A percentile compares a stretch with the other conserved stretches of the same genome.
phyloP scores from a whole-genome alignment of 2,329 filamentous ascomycete genomes.

The Coccinonectria pachysandricola region DNA sequence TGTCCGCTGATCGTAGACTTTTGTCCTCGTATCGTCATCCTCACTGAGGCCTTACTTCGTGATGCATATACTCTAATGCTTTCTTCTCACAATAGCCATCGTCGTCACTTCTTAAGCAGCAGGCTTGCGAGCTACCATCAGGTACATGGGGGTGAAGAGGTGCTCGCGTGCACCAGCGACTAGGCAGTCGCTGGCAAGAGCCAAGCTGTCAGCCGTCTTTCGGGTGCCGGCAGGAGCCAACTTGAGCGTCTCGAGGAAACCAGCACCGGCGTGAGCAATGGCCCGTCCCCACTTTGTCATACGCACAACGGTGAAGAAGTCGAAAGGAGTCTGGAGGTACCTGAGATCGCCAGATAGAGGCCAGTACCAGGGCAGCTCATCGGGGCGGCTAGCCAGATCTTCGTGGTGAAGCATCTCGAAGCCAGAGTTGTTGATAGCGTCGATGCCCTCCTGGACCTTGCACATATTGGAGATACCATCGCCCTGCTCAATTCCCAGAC shows the following conservation, averaged over 20 bases:
- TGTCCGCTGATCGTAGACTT: no score
- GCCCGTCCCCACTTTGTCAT: constrained; percentile 81
- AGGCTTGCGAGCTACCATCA: constrained; percentile 91
- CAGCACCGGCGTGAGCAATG: constrained; percentile 66
- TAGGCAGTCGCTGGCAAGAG: constrained; percentile 69
- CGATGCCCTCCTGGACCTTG: constrained; percentile 67
- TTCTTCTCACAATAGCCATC: constrained; percentile 3
- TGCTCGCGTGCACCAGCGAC: constrained; percentile 80
- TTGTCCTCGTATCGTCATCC: no score
- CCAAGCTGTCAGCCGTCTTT: constrained; percentile 90
- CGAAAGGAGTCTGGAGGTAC: constrained; percentile 69
- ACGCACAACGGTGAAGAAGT: constrained; percentile 72
- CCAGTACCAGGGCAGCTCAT: constrained; percentile 86
- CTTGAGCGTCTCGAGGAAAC: constrained; percentile 61
- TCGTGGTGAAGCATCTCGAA: constrained; percentile 78
- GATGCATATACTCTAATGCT: constrained; percentile 3
- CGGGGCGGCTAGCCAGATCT: constrained; percentile 70
- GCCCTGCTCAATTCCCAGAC: constrained; percentile 88
- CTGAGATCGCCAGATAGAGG: constrained; percentile 76
- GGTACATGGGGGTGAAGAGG: constrained; percentile 97
- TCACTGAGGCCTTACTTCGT: no score
- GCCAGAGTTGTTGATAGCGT: constrained; percentile 76
- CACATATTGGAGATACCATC: constrained; percentile 98
- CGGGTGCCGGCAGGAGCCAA: constrained; percentile 75
- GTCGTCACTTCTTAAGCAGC: constrained; percentile 9